Base-by-base conservation (phyloP, 2,329 filamentous ascomycete species). In the Colletotrichum phormii region DNA sequence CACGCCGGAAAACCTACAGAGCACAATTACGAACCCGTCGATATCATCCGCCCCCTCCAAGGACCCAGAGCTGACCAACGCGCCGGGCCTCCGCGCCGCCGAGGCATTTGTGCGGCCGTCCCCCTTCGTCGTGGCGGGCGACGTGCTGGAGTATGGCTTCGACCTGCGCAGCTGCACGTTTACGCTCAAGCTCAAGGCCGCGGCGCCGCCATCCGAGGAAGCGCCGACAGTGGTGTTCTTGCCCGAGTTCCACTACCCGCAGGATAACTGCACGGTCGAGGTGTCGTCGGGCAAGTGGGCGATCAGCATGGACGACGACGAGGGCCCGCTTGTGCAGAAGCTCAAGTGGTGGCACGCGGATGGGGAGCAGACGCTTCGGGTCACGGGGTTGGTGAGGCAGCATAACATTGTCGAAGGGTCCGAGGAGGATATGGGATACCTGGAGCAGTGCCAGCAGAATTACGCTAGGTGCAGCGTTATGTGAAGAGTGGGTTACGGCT, bases 291-390 rank as follows among this genome's bases (percentile, higher is more conserved):
- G 97, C 7, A 97, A 96, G 80, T 99, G 95, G 95, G 91, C 93
- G 76, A 94, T 98, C 73, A 91, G 90, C 76, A 89, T 86, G 5
- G 92, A 95, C 73, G 93, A 95, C 68, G 88, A 90, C 9, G 90
- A 93, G 74, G 90, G 90, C 0, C 90, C 90, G 5, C 85, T 90
- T 76, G 86, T 95, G 73, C 96, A 98, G 84, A 89, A 89, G 75
- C 84, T 99, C 75, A 90, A 90, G 77, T 99, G 97, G 97, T 98
- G 96, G 95, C 95, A 99, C 83, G 90, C 90, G 1, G 92, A 93
- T 68, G 97, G 96, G 2, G 91, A 95, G 76, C 96, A 98, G 83
- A 91, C 85, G 60, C 87, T 99, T 67, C 93, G 89, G 74, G 88
- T 98, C 9, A 91, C 89, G 24, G 97, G 97, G 0, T 84, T 94